Conservation (phyloP, 164 flowering plant species). For the Taxillus chinensis region DNA sequence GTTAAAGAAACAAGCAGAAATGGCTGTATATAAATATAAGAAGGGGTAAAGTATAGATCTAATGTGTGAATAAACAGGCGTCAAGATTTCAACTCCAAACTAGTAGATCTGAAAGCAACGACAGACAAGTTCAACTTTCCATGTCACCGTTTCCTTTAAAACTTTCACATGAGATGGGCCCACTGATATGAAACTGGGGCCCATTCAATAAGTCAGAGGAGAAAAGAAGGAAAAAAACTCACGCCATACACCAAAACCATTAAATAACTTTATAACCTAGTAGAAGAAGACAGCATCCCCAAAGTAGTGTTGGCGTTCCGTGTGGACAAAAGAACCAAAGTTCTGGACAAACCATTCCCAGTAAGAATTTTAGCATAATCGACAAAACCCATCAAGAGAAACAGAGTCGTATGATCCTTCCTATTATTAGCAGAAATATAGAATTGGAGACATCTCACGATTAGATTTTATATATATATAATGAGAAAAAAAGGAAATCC, state of each 20-base stretch:
- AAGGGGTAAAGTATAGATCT: not conserved
- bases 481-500: too few relatives aligned
- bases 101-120: constrained; percentile 9
- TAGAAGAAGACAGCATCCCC: not conserved
- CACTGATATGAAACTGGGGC: constrained; percentile 8
- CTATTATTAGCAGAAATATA: too few relatives aligned
- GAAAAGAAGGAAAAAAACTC: constrained; percentile 1
- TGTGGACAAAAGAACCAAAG: too few relatives aligned
- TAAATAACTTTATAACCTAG: not conserved
- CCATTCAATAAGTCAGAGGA: constrained; percentile 7
- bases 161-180: constrained; percentile 16
- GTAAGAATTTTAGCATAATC: too few relatives aligned
- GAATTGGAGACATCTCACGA: too few relatives aligned
- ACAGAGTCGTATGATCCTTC: too few relatives aligned
- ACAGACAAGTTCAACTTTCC: constrained; percentile 8
- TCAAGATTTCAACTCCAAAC: not conserved
- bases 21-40: not conserved
- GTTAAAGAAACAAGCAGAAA: not conserved
- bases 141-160: constrained; percentile 1
- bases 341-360: too few relatives aligned
- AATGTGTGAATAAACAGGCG: not conserved
- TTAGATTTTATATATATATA: too few relatives aligned
- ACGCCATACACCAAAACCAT: not conserved
- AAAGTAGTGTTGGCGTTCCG: not conserved
- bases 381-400: too few relatives aligned